Evolutionary conservation across 2,329 filamentous ascomycete genomes (phyloP), one percentile per base, ranked within the genome.

Genomic region (Neopestalotiopsis sp.): DNA sequence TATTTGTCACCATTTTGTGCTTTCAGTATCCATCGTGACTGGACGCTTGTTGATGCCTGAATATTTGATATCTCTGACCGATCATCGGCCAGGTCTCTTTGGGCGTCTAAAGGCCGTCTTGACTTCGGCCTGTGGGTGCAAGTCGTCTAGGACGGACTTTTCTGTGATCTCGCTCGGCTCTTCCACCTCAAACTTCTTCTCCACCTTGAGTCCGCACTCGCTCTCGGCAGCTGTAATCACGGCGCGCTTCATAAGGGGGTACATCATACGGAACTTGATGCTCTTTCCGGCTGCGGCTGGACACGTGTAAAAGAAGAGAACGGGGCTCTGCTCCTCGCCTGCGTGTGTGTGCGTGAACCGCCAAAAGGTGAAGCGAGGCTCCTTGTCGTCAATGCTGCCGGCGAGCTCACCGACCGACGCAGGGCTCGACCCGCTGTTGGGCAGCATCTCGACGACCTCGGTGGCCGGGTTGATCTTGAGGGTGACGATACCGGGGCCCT

Each of bases 201-300:
- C 90, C 4, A 94, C 83, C 68, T 83, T 85, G 65, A 95, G 76
- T 0, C 90, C 90, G 1, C 89, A 91, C 73, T 93, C 88, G 45
- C 81, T 81, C 74, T 90, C 88, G 20, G 92, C 93, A 42, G 91
- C 79, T n/a, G 84, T 81, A 38, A 94, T 83, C 3, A 93, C 91
- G 30, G 89, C 87, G 12, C 88, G 84, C 81, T 90, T 91, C 83
- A 90, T 91, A 32, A 91, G 83, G 42, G 93, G 92, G 78, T 96
- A 96, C 76, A 96, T 81, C 94, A 97, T 97, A 72, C 93, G 87
- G 81, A 92, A 91, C 83, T 94, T 95, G 83, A 96, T 92, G 66
- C 88, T 84, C 81, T 90, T 93, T 34, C 84, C 87, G 0, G 88
- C 82, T 4, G 91, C 86, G 7, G 87, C 83, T 0, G 94, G 94